A percentile compares a stretch with the other conserved stretches of the same genome.
Conservation (phyloP, 345 rosid genomes). For the Kernera saxatilis region DNA sequence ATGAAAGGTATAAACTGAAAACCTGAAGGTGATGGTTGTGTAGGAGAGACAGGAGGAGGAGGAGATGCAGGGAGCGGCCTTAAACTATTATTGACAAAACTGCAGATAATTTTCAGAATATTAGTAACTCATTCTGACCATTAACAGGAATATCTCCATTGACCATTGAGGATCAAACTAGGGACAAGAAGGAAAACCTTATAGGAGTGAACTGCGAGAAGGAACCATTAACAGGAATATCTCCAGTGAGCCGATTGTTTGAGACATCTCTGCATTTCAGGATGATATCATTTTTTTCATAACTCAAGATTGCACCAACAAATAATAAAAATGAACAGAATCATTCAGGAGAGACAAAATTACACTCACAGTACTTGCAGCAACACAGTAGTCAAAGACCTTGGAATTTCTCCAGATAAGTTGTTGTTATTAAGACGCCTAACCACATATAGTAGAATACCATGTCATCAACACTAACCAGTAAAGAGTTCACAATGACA, state of each 20-base stretch:
- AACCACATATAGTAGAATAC: constrained; percentile 8
- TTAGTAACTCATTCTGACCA: constrained; percentile 21
- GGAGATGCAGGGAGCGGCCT: constrained; percentile 34
- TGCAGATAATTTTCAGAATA: constrained; percentile 33
- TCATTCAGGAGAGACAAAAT: neutral
- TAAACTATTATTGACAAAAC: constrained; percentile 48
- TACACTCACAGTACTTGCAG: constrained; percentile 79
- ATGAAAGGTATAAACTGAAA: constrained; percentile 8
- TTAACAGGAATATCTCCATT: too few relatives aligned
- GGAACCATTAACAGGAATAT: constrained; percentile 71
- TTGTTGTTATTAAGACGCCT: constrained; percentile 83
- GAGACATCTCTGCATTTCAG: constrained; percentile 77
- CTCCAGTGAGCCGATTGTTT: constrained; percentile 57
- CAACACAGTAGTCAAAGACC: constrained; percentile 41
- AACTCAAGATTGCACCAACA: neutral
- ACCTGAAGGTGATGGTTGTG: constrained; percentile 43
- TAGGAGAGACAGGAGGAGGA: constrained; percentile 54
- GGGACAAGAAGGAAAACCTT: constrained; percentile 45
- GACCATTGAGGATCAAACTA: neutral
- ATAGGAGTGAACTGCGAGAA: constrained; percentile 68
- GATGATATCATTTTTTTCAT: neutral
- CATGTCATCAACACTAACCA: neutral
- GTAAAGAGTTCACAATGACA: neutral
- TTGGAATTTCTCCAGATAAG: constrained; percentile 56
- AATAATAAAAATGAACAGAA: neutral